Evolutionary conservation across 257 asterid species (phyloP).

Genomic region (Solanum medicagineum): DNA sequence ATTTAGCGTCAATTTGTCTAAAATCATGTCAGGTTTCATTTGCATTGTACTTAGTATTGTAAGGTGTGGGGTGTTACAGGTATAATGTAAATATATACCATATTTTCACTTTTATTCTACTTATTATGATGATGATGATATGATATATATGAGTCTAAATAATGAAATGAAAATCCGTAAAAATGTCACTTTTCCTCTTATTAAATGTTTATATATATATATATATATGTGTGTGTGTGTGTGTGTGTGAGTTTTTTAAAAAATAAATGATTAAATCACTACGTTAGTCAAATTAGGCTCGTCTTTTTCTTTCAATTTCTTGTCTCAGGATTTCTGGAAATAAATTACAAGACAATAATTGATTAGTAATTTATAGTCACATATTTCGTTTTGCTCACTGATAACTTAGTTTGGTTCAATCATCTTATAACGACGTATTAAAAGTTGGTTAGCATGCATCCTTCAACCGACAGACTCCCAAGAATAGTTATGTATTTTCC

Average conservation of each 20-base stretch:
- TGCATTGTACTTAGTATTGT: too few relatives aligned
- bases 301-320: background rate
- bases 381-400: background rate
- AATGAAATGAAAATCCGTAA: too few relatives aligned
- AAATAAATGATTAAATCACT: background rate
- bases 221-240: rapidly evolving
- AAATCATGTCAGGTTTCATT: too few relatives aligned
- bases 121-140: too few relatives aligned
- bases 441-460: background rate
- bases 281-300: background rate
- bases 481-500: background rate
- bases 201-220: too few relatives aligned
- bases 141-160: too few relatives aligned
- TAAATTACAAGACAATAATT: background rate
- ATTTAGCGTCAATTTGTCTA: too few relatives aligned
- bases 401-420: background rate
- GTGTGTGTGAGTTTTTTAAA: too few relatives aligned
- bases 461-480: background rate
- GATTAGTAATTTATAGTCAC: background rate
- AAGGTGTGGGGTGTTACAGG: too few relatives aligned
- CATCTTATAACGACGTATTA: background rate
- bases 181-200: too few relatives aligned
- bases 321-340: background rate
- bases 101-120: too few relatives aligned
- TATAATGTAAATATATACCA: too few relatives aligned